These are phyloP conservation scores for Ophiocordyceps robertsii DNA, from an alignment of 2,329 filamentous ascomycete genomes.

Conservation along the genomic window DNA sequence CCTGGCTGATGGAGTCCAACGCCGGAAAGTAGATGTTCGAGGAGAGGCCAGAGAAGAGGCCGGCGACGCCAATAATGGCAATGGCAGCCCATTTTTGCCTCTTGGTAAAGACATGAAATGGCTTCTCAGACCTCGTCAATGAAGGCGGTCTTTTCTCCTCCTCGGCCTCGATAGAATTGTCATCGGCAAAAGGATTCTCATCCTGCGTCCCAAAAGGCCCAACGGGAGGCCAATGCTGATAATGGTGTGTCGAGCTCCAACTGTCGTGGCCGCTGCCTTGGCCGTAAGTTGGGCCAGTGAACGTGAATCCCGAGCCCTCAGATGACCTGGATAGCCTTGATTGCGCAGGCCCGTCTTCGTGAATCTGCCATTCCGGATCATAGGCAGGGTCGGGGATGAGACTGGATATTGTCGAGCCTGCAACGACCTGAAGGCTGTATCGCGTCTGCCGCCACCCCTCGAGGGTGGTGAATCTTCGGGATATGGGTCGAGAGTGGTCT, in stretches of 20 bases:
- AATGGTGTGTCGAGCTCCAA: background rate
- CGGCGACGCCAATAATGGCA: slow-evolving; percentile 33
- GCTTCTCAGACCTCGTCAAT: background rate
- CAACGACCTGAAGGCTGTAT: background rate
- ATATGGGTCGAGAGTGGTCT: background rate
- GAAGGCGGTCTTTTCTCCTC: background rate
- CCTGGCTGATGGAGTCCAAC: slow-evolving; percentile 21
- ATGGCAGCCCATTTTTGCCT: slow-evolving; percentile 29
- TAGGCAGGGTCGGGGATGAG: slow-evolving; percentile 2
- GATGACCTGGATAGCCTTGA: background rate
- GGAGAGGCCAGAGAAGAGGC: slow-evolving; percentile 37
- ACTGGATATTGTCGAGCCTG: background rate
- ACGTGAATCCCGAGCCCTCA: background rate
- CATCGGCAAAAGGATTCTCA: background rate
- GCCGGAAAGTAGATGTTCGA: slow-evolving; percentile 38
- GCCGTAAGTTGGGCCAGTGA: background rate
- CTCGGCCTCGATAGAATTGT: background rate
- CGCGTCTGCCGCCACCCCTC: slow-evolving; percentile 1
- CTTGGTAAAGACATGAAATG: slow-evolving; percentile 2
- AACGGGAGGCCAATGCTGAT: background rate
- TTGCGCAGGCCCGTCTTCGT: background rate
- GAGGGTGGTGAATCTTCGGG: slow-evolving; percentile 1
- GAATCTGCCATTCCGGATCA: slow-evolving; percentile 1
- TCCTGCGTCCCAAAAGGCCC: background rate
- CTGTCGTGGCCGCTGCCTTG: background rate